Conservation (phyloP, 2,329 filamentous ascomycete genomes). For the Diaporthe vexans region DNA sequence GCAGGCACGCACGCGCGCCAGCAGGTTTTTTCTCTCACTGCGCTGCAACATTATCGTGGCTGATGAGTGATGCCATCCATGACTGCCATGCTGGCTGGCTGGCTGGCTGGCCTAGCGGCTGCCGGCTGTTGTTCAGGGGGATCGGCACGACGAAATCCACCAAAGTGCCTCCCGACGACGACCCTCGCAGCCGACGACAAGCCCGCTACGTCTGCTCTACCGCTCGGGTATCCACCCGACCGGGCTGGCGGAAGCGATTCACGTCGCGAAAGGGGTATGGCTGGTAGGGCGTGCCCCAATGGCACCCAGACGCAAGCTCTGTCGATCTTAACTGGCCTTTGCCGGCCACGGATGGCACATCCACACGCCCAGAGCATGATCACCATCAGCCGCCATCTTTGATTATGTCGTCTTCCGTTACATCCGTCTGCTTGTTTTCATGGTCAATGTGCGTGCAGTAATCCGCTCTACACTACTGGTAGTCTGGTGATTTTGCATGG, state of each 20-base stretch:
- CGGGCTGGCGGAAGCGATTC: conserved; percentile 21
- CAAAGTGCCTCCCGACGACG: background rate
- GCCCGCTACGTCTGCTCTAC: background rate
- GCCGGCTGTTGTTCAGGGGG: conserved; percentile 24
- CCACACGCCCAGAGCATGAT: background rate
- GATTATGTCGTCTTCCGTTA: background rate
- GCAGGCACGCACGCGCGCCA: conserved; percentile 3
- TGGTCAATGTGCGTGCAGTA: background rate
- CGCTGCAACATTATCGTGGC: background rate
- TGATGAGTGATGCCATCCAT: background rate
- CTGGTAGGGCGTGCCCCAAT: conserved; percentile 3
- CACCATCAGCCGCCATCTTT: conserved; percentile 12
- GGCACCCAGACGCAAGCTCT: background rate
- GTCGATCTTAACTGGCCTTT: conserved; percentile 24
- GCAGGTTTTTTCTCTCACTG: background rate
- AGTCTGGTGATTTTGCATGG: background rate
- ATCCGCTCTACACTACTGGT: background rate
- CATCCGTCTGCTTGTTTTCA: conserved; percentile 6
- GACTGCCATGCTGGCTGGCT: too few relatives aligned
- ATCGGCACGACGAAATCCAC: background rate
- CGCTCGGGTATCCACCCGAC: conserved; percentile 9
- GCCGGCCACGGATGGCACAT: background rate
- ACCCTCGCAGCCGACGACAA: conserved; percentile 23
- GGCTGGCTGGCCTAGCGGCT: background rate
- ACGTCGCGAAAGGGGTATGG: background rate